phyloP scores from a whole-genome alignment of 108 stramenopile genomes.

The Fragilariopsis cylindrus region DNA sequence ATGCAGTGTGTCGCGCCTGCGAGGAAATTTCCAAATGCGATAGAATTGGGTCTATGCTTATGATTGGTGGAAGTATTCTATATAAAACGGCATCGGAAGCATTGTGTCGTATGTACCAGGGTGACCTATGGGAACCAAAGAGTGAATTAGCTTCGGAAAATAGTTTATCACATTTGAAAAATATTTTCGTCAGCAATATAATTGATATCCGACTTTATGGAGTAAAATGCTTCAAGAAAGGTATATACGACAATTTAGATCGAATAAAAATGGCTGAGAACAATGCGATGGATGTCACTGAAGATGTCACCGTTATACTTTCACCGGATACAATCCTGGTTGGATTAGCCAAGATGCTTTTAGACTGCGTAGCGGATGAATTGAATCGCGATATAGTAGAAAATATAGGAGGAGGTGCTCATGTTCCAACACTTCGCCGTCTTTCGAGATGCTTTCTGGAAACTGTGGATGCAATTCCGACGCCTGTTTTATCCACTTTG shows the following conservation, averaged over 20 bases:
- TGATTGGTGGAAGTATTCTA: conserved; percentile 13
- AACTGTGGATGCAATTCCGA: conserved; percentile 7
- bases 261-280: neutral
- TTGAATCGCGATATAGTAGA: conserved; percentile 1
- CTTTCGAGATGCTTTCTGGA: conserved; percentile 58
- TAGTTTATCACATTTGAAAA: conserved; percentile 13
- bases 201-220: conserved; percentile 43
- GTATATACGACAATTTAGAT: conserved; percentile 44
- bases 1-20: conserved; percentile 11
- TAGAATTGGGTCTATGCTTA: neutral
- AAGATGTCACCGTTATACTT: neutral
- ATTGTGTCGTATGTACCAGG: conserved; percentile 1
- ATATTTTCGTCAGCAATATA: conserved; percentile 17
- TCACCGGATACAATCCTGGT: neutral
- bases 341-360: conserved; percentile 5
- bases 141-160: neutral
- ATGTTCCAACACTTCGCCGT: conserved; percentile 56
- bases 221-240: conserved; percentile 61
- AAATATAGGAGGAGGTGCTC: conserved; percentile 12
- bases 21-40: neutral
- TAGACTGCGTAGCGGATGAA: conserved; percentile 17
- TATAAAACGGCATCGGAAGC: conserved; percentile 16
- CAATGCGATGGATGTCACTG: too few relatives aligned
- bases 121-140: conserved; percentile 16
- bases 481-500: neutral